Evolutionary conservation across 139 green algal species (phyloP).

Genomic region (Ettlia oleoabundans): DNA sequence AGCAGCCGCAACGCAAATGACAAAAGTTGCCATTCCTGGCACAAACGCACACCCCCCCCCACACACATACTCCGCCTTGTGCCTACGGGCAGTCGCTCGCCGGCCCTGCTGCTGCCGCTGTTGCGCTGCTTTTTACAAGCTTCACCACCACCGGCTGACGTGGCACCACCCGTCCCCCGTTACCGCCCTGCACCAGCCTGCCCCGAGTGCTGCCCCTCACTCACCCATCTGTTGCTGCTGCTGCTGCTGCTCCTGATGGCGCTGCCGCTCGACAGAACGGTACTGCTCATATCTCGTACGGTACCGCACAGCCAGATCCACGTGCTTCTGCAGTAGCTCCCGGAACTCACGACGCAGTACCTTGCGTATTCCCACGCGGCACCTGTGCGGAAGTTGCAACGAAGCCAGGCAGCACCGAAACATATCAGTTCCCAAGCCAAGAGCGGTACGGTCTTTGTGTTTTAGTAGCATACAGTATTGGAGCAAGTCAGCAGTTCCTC

Average conservation of each 20-base stretch:
- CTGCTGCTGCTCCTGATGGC: neutral
- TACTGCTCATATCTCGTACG: constrained; percentile 21
- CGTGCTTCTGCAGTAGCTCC: constrained; percentile 1
- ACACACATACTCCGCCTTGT: neutral
- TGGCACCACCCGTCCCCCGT: no score
- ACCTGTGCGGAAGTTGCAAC: neutral
- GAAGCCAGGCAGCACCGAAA: neutral
- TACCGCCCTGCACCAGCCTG: no score
- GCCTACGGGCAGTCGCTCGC: no score
- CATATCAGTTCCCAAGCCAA: neutral
- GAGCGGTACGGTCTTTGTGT: no score
- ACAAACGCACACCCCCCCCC: neutral
- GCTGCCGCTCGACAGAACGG: neutral
- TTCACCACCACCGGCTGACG: neutral
- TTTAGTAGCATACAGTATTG: no score
- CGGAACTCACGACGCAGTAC: constrained; percentile 28
- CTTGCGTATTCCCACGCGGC: neutral
- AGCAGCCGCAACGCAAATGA: neutral
- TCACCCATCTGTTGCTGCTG: neutral
- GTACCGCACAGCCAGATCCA: constrained; percentile 34
- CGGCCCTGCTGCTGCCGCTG: neutral
- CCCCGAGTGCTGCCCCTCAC: neutral
- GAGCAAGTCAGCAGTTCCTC: neutral
- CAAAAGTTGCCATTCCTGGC: neutral
- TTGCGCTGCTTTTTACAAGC: neutral